Evolutionary conservation across 2,329 filamentous ascomycete genomes (phyloP).

Genomic region (Didymella glomerata): DNA sequence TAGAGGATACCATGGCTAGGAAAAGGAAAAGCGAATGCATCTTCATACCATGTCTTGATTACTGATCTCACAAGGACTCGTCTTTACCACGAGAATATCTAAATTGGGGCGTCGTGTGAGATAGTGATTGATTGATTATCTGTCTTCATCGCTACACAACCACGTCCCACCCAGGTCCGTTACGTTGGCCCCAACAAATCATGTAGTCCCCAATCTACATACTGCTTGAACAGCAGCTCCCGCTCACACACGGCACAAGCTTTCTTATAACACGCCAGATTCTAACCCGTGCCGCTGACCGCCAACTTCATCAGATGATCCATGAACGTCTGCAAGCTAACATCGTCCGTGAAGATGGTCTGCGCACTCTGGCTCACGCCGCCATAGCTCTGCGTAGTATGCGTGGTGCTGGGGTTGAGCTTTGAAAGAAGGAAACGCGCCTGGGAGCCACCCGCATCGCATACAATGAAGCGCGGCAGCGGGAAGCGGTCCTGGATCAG

Average conservation of each 20-base stretch:
- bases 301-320: constrained; percentile 94
- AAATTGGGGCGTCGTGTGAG: not conserved
- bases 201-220: not conserved
- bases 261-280: not conserved
- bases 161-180: not conserved
- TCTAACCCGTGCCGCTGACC: constrained; percentile 48
- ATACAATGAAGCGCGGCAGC: constrained; percentile 97
- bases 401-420: constrained; percentile 95
- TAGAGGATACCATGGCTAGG: constrained; percentile 15
- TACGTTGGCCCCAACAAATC: not conserved
- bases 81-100: not conserved
- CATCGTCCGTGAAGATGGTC: constrained; percentile 98
- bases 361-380: constrained; percentile 89
- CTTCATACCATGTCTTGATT: not conserved
- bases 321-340: constrained; percentile 98
- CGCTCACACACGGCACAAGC: not conserved
- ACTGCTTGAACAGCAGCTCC: not conserved
- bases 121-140: not conserved
- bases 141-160: not conserved
- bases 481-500: constrained; percentile 97
- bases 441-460: constrained; percentile 97
- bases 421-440: constrained; percentile 97
- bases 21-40: constrained; percentile 14
- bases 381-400: constrained; percentile 91
- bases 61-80: not conserved